These are phyloP conservation scores for Rhodotorula diobovata DNA, from an alignment of 768 basidiomycete genomes.

Conservation along the genomic window DNA sequence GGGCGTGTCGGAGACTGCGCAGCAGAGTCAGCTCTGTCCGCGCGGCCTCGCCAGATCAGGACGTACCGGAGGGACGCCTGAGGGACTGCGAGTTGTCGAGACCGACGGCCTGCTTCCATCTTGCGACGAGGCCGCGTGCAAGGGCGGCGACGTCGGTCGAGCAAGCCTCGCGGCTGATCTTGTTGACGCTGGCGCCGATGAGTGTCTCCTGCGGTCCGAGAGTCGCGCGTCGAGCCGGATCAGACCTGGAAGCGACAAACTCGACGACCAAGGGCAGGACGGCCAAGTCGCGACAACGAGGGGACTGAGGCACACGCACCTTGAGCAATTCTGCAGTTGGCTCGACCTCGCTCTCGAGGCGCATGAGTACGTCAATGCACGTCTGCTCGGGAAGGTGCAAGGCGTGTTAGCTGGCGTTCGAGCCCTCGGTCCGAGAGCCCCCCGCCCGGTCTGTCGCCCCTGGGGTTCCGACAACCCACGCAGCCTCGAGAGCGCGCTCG, in stretches of 20 bases:
- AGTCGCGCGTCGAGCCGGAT: too few species aligned
- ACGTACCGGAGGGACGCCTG: background rate
- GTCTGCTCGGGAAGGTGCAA: background rate
- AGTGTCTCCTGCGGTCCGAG: constrained; percentile 67
- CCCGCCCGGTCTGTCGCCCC: too few species aligned
- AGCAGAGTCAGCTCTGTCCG: background rate
- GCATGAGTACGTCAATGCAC: background rate
- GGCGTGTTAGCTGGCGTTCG: background rate
- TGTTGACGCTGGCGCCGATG: constrained; percentile 81
- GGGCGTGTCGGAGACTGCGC: background rate
- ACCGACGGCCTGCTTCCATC: constrained; percentile 81
- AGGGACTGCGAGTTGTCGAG: constrained; percentile 43
- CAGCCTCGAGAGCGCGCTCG: too few species aligned
- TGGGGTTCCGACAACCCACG: too few species aligned
- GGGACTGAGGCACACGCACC: background rate
- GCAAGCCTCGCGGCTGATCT: constrained; percentile 63
- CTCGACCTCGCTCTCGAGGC: background rate
- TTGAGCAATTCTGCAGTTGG: background rate
- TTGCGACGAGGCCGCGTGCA: constrained; percentile 82
- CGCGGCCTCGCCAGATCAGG: background rate
- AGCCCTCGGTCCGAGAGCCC: too few species aligned
- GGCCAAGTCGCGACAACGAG: too few species aligned
- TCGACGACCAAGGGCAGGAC: background rate
- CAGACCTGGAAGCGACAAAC: too few species aligned
- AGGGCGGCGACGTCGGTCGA: constrained; percentile 68